These are phyloP conservation scores for Candida tammaniensis DNA, from an alignment of 805 yeast genomes.

Conservation along the genomic window DNA sequence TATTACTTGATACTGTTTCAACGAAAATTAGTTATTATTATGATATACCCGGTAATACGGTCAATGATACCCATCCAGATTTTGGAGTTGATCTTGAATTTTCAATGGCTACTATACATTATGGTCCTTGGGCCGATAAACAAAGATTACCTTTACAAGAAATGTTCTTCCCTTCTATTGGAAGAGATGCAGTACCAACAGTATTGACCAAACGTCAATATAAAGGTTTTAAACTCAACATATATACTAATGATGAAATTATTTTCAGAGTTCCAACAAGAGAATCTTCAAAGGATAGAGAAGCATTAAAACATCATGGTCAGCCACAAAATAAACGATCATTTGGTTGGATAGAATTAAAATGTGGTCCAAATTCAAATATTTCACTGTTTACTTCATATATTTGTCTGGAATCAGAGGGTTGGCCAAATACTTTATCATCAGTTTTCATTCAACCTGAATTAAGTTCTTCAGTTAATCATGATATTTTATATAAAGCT, in stretches of 20 bases:
- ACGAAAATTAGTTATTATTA: slow-evolving; percentile 59
- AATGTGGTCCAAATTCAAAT: slow-evolving; percentile 52
- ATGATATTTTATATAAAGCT: slow-evolving; percentile 70
- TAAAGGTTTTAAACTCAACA: slow-evolving; percentile 52
- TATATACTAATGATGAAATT: slow-evolving; percentile 62
- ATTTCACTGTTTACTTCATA: slow-evolving; percentile 47
- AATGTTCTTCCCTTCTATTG: slow-evolving; percentile 64
- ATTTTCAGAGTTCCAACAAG: slow-evolving; percentile 77
- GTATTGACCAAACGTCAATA: slow-evolving; percentile 41
- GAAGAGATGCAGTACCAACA: slow-evolving; percentile 49
- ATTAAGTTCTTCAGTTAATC: slow-evolving; percentile 81
- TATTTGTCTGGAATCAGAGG: slow-evolving; percentile 47
- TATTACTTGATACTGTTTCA: slow-evolving; percentile 58
- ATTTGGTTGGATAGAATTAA: slow-evolving; percentile 90
- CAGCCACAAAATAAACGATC: slow-evolving; percentile 42
- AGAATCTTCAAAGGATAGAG: slow-evolving; percentile 74
- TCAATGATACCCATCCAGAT: slow-evolving; percentile 21
- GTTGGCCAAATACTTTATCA: slow-evolving; percentile 53
- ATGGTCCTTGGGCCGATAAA: slow-evolving; percentile 96
- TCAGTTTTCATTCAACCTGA: slow-evolving; percentile 55
- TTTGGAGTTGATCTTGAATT: slow-evolving; percentile 59
- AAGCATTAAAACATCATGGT: slow-evolving; percentile 17
- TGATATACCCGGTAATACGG: slow-evolving; percentile 62
- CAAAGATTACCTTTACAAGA: slow-evolving; percentile 66
- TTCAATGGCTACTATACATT: slow-evolving; percentile 63